Evolutionary conservation across 306 rosid genomes (phyloP), one percentile per base, ranked within the genome.

Genomic region (Elaeagnus macrophylla): DNA sequence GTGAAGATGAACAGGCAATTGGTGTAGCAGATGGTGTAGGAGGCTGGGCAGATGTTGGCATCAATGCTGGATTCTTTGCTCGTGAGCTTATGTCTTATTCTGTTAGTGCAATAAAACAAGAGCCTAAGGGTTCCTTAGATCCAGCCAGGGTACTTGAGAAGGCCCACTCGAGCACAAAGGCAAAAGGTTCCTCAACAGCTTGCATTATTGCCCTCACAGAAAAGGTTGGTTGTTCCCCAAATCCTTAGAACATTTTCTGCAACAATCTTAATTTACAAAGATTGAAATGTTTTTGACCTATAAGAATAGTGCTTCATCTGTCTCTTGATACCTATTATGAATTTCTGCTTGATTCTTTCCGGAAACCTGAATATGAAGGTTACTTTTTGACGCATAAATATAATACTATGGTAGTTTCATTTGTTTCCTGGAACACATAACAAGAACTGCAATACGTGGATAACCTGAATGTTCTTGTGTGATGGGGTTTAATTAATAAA

Each of bases 21-120:
- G 95, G 97, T 35, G 89, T 89, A 56, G 97, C 97, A 6, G 97
- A 83, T 58, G 97, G 97, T 66, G 97, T 85, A 9, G 97, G 95
- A 59, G 97, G 97, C 50, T 90, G 97, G 97, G 95, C 97, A 19
- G 95, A 86, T 39, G 90, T 86, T 66, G 95, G 97, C 20, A 71
- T 90, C 59, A 69, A 90, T 72, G 76, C 97, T 1, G 95, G 97
- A 56, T 51, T 61, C 61, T 90, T 81, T 78, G 68, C 95, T 18
- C 78, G 74, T 19, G 95, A 86, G 64, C 95, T 90, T 59, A 79
- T 90, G 81, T 76, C 78, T 44, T 61, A 81, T 67, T 71, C 91
- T 0, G 77, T 83, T 40, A 66, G 36, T 51, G 97, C 85, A 65
- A 62, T 90, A 73, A 68, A 67, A 66, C 84, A 81, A 67, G 94